Conservation (phyloP, 805 yeast genomes). For the Metschnikowia borealis region DNA sequence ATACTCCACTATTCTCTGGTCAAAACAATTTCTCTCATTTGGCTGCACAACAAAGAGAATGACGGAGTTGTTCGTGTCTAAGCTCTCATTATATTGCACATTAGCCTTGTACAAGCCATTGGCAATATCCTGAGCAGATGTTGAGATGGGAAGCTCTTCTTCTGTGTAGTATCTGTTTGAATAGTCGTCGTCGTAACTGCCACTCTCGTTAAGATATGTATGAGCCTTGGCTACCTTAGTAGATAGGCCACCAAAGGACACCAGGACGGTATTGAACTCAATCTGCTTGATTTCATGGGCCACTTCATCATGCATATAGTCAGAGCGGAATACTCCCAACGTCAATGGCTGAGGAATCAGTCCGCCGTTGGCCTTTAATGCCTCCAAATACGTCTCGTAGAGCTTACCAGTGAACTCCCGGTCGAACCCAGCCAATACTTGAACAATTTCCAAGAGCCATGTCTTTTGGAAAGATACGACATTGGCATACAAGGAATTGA, state of each 20-base stretch:
- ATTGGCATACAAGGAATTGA: conserved; percentile 70
- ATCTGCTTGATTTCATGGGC: conserved; percentile 72
- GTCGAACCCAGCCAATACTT: conserved; percentile 56
- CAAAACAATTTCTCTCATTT: conserved; percentile 83
- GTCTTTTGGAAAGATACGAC: conserved; percentile 50
- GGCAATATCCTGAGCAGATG: conserved; percentile 60
- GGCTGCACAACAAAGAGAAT: conserved; percentile 81
- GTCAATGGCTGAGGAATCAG: conserved; percentile 58
- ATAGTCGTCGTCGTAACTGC: conserved; percentile 48
- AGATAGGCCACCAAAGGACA: conserved; percentile 90
- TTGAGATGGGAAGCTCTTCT: conserved; percentile 60
- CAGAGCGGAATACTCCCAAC: conserved; percentile 85
- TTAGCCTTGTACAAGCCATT: conserved; percentile 68
- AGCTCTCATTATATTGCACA: conserved; percentile 42
- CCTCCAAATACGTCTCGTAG: conserved; percentile 53
- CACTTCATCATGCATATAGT: conserved; percentile 62
- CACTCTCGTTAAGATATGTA: conserved; percentile 54
- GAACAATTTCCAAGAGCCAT: conserved; percentile 61
- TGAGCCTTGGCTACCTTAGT: conserved; percentile 77
- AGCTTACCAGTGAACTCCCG: conserved; percentile 78
- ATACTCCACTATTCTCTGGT: conserved; percentile 83
- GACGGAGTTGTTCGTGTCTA: conserved; percentile 35
- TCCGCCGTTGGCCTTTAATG: conserved; percentile 41
- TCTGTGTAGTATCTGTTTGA: conserved; percentile 41
- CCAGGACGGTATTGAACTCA: conserved; percentile 94